Conservation (phyloP, 2,329 filamentous ascomycete species). For the Colletotrichum lupini region DNA sequence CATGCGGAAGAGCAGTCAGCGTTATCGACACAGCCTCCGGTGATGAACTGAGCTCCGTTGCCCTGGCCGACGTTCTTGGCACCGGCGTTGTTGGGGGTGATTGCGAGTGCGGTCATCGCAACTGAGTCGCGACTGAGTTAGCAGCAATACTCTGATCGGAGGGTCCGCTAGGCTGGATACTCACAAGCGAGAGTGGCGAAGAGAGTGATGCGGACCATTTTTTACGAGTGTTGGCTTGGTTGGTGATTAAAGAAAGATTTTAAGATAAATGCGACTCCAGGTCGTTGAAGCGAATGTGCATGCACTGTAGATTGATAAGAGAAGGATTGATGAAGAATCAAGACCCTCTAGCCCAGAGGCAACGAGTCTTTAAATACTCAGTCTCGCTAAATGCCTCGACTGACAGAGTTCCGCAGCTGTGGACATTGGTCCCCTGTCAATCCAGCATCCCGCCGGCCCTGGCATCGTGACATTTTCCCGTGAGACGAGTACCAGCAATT, state of each 20-base stretch:
- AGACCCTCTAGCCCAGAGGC: not conserved
- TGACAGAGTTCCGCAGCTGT: not conserved
- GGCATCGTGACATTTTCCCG: not conserved
- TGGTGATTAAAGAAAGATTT: not conserved
- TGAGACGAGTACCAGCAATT: not conserved
- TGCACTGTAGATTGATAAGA: constrained; percentile 6
- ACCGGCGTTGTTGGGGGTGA: constrained; percentile 39
- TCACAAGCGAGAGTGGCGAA: constrained; percentile 41
- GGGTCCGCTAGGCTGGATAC: constrained; percentile 9
- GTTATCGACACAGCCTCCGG: constrained; percentile 43
- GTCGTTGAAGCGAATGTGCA: constrained; percentile 25
- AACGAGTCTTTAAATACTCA: not conserved
- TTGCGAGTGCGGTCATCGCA: constrained; percentile 36
- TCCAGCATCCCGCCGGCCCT: not conserved
- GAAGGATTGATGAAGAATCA: not conserved
- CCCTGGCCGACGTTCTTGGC: constrained; percentile 33
- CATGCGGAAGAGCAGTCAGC: constrained; percentile 43
- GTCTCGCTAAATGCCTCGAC: no score
- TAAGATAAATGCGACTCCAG: constrained; percentile 15
- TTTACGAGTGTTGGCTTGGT: not conserved
- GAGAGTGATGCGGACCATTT: constrained; percentile 42
- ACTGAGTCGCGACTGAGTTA: constrained; percentile 22
- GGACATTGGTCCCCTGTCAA: not conserved
- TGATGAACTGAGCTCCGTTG: constrained; percentile 43
- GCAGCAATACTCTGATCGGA: not conserved